phyloP scores from a whole-genome alignment of 495 filamentous ascomycete genomes.

The Hamigera avellanea region DNA sequence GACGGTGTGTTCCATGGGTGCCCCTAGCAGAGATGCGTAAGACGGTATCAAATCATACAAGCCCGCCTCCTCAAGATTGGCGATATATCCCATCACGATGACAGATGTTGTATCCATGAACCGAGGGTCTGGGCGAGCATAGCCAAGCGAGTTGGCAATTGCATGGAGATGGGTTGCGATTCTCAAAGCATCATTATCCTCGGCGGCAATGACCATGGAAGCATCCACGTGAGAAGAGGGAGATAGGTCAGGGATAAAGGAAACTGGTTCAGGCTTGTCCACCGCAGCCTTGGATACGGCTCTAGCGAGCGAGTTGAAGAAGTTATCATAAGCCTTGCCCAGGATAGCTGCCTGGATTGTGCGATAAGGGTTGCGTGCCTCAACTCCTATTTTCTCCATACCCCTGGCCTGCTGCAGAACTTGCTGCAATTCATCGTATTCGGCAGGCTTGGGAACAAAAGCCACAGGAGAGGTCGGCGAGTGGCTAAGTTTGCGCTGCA shows the following conservation, averaged over 20 bases:
- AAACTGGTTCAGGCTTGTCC: conserved; percentile 9
- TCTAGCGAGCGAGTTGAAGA: conserved; percentile 25
- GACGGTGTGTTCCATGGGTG: conserved; percentile 26
- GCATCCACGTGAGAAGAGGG: conserved; percentile 17
- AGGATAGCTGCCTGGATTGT: conserved; percentile 37
- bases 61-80: conserved; percentile 55
- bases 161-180: conserved; percentile 41
- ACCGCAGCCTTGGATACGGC: conserved; percentile 24
- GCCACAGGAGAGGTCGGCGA: conserved; percentile 20
- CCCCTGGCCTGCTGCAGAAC: conserved; percentile 26
- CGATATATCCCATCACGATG: conserved; percentile 63
- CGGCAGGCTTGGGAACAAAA: conserved; percentile 27
- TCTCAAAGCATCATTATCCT: conserved; percentile 28
- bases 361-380: conserved; percentile 33
- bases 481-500: conserved; percentile 29
- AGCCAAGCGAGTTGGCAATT: conserved; percentile 24
- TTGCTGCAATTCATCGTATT: conserved; percentile 27
- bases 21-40: conserved; percentile 69
- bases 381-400: conserved; percentile 23
- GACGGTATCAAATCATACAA: conserved; percentile 69
- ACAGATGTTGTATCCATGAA: conserved; percentile 23
- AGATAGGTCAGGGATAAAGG: conserved; percentile 22
- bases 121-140: conserved; percentile 21
- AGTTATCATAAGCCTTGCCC: conserved; percentile 25
- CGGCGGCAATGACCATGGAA: conserved; percentile 25